Percentiles rank a stretch among this genome's conserved stretches.
phyloP scores from a whole-genome alignment of 805 yeast genomes.

The Candida berthetii region DNA sequence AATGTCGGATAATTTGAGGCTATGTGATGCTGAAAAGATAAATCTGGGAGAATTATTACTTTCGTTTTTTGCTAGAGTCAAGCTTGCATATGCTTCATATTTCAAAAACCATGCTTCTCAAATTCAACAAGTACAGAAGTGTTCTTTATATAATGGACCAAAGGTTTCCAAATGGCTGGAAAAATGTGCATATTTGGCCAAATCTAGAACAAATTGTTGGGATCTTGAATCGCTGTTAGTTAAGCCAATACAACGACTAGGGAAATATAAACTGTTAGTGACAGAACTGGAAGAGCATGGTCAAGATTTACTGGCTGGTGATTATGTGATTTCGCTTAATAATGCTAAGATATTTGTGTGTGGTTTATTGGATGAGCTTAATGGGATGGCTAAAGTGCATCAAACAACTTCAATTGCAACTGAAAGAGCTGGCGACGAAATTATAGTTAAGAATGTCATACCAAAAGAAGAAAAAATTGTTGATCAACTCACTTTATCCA shows the following conservation, averaged over 20 bases:
- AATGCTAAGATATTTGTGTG: conserved; percentile 13
- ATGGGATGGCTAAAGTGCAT: background rate
- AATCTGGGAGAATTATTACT: conserved; percentile 24
- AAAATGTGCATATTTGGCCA: conserved; percentile 22
- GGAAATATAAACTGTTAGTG: conserved; percentile 15
- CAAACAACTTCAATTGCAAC: no score
- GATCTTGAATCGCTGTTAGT: conserved; percentile 24
- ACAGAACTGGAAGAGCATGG: conserved; percentile 8
- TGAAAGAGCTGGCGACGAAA: background rate
- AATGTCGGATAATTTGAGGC: conserved; percentile 4
- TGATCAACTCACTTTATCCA: background rate
- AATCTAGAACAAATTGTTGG: conserved; percentile 16
- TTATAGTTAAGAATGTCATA: background rate
- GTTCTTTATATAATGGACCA: conserved; percentile 12
- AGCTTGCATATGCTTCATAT: conserved; percentile 27
- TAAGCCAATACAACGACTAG: conserved; percentile 25
- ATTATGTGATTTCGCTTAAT: conserved; percentile 8
- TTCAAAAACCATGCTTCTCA: conserved; percentile 24
- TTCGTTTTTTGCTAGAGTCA: conserved; percentile 25
- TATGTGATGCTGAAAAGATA: conserved; percentile 7
- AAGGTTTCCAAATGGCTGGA: conserved; percentile 27
- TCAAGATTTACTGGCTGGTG: conserved; percentile 4
- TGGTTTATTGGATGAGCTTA: conserved; percentile 6
- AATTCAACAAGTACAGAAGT: conserved; percentile 16
- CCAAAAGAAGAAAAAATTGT: background rate